Evolutionary conservation across 495 filamentous ascomycete species (phyloP).

Genomic region (Hypoxylon lenormandii): DNA sequence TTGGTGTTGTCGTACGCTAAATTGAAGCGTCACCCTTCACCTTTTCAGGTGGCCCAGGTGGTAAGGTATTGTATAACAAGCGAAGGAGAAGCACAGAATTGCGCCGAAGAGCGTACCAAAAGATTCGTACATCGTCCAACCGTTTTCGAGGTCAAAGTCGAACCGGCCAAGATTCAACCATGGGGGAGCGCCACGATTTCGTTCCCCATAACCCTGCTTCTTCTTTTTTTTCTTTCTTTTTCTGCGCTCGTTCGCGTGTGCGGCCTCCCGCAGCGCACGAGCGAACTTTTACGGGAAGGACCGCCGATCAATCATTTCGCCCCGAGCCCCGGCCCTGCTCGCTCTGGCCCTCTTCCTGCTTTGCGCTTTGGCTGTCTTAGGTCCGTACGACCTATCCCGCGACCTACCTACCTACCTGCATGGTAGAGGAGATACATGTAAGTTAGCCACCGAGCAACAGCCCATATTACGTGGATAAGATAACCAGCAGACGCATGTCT

Average conservation of each 20-base stretch:
- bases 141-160: conserved; percentile 17
- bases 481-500: conserved; percentile 36
- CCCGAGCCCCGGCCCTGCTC: not conserved
- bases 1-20: conserved; percentile 19
- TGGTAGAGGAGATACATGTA: no score
- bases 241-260: conserved; percentile 9
- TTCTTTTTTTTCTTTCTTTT: not conserved
- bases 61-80: not conserved
- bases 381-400: conserved; percentile 30
- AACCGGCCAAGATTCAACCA: conserved; percentile 10
- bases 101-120: conserved; percentile 20
- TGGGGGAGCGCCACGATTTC: not conserved
- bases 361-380: not conserved
- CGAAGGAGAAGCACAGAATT: conserved; percentile 5
- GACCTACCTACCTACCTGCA: no score
- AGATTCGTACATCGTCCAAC: conserved; percentile 11
- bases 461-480: conserved; percentile 17
- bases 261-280: conserved; percentile 23
- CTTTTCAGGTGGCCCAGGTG: conserved; percentile 8
- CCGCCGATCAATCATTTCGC: conserved; percentile 8
- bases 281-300: conserved; percentile 11
- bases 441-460: conserved; percentile 7
- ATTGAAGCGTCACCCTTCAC: conserved; percentile 5
- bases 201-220: not conserved
- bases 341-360: not conserved